Evolutionary conservation across 352 stramenopile genomes (phyloP).

Genomic region (Phytophthora uliginosa): DNA sequence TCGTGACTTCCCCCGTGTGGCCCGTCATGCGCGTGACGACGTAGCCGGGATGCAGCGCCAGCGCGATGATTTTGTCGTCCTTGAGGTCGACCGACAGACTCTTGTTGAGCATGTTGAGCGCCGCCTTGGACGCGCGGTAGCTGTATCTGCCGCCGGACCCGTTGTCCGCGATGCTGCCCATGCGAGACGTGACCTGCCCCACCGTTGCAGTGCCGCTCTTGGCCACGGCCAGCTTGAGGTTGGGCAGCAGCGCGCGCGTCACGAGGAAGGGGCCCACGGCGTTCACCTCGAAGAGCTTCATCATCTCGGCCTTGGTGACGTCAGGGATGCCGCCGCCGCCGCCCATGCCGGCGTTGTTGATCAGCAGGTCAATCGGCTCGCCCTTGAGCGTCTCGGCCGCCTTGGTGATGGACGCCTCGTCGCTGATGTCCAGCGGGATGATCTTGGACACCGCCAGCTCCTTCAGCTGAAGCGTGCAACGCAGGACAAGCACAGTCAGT

Average conservation of each 20-base stretch:
- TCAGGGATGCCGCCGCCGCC: conserved; percentile 40
- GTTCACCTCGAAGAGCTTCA: conserved; percentile 76
- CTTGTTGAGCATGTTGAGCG: conserved; percentile 76
- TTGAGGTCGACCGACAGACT: conserved; percentile 60
- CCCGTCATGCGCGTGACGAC: conserved; percentile 65
- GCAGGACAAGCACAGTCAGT: conserved; percentile 9
- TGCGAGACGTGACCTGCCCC: conserved; percentile 53
- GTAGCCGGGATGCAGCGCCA: conserved; percentile 66
- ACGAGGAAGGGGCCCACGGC: conserved; percentile 65
- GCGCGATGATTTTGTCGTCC: conserved; percentile 48
- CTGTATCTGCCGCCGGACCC: conserved; percentile 49
- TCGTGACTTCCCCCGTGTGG: conserved; percentile 39
- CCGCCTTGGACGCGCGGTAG: conserved; percentile 76
- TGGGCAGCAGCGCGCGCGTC: conserved; percentile 55
- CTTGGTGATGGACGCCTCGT: conserved; percentile 47
- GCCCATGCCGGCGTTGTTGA: conserved; percentile 77
- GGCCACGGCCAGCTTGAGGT: conserved; percentile 49
- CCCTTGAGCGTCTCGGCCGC: conserved; percentile 49
- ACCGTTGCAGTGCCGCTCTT: conserved; percentile 46
- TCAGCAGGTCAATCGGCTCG: conserved; percentile 63
- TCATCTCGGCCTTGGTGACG: conserved; percentile 56
- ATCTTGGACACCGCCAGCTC: conserved; percentile 37
- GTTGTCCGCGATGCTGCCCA: conserved; percentile 62
- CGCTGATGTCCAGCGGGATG: conserved; percentile 39
- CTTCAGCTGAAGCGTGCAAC: conserved; percentile 31